Evolutionary conservation across 1,284 basidiomycete species (phyloP), one percentile per base, ranked within the genome.

Genomic region (Kalmanozyma brasiliensis): DNA sequence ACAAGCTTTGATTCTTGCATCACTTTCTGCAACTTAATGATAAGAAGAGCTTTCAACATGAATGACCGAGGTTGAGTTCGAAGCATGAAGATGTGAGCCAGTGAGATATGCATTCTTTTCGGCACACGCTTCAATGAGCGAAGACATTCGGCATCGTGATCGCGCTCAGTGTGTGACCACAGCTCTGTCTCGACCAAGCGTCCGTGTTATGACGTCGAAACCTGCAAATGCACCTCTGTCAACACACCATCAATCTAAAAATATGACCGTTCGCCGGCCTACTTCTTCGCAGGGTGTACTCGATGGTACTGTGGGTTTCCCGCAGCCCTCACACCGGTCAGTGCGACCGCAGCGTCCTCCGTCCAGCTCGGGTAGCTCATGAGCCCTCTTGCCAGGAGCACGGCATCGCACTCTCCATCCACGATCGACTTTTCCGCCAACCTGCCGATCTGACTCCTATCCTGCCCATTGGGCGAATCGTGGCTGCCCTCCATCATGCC

Each of bases 261-360:
- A n/a, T n/a, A n/a, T n/a, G n/a, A n/a, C n/a, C n/a, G n/a, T n/a
- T n/a, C n/a, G n/a, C n/a, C n/a, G n/a, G n/a, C n/a, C n/a, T 30
- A 49, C 33, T 55, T 49, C 45, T 66, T 71, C 10, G 63, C 59
- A 8, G 58, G 42, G 30, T 66, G 68, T 13, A 55, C 68, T 17
- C 75, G 55, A 33, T 76, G 73, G 46, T 77, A 77, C 58, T 76
- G 73, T 17, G 75, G 75, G 33, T 62, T 76, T 11, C 64, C 73
- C 20, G 71, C 70, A 5, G 46, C 47, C 17, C 55, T 43, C 3
- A 57, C 60, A 13, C 67, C 72, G 13, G 63, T 62, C 38, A 81
- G 52, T 9, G 70, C 49, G 1, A 53, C 52, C 2, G 55, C 56
- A 0, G 77, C 75, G 20, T 74, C 62, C 35, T 74, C 70, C 0